phyloP scores from a whole-genome alignment of 371 early-diverging fungal genomes.

The Syncephalis plumigaleata region DNA sequence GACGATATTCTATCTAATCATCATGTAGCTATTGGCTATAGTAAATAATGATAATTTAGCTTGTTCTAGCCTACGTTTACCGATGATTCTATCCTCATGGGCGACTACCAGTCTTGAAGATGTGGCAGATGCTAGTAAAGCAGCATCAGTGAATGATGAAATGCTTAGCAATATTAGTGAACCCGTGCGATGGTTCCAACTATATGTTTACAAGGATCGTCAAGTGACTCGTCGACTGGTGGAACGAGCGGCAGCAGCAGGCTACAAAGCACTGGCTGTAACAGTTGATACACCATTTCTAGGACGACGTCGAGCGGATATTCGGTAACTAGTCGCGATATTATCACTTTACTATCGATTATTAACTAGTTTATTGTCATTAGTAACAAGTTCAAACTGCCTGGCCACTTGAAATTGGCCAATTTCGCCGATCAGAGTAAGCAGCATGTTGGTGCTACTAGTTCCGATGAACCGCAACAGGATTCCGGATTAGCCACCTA shows the following conservation, averaged over 20 bases:
- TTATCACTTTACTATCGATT: slow-evolving; percentile 3
- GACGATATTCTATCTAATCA: slow-evolving; percentile 26
- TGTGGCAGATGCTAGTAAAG: slow-evolving; percentile 47
- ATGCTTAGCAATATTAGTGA: slow-evolving; percentile 20
- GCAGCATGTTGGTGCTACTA: slow-evolving; percentile 10
- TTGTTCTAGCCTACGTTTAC: background rate
- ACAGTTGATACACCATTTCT: slow-evolving; percentile 88
- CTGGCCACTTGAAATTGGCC: slow-evolving; percentile 25
- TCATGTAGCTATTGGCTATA: no score
- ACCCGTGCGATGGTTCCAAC: slow-evolving; percentile 43
- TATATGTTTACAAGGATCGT: slow-evolving; percentile 79
- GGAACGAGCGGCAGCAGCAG: slow-evolving; percentile 57
- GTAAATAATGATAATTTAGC: background rate
- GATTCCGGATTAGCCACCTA: slow-evolving; percentile 21
- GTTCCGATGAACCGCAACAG: slow-evolving; percentile 13
- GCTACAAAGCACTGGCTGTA: slow-evolving; percentile 71
- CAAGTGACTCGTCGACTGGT: slow-evolving; percentile 52
- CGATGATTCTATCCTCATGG: slow-evolving; percentile 11
- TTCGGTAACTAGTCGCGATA: slow-evolving; percentile 38
- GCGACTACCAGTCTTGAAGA: slow-evolving; percentile 65
- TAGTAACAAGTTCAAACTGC: slow-evolving; percentile 27
- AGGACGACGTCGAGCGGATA: slow-evolving; percentile 79
- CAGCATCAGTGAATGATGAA: slow-evolving; percentile 43
- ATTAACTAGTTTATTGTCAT: no score
- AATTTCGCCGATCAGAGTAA: slow-evolving; percentile 23